Evolutionary conservation across 768 basidiomycete genomes (phyloP).

Genomic region (Plicaturopsis crispa): DNA sequence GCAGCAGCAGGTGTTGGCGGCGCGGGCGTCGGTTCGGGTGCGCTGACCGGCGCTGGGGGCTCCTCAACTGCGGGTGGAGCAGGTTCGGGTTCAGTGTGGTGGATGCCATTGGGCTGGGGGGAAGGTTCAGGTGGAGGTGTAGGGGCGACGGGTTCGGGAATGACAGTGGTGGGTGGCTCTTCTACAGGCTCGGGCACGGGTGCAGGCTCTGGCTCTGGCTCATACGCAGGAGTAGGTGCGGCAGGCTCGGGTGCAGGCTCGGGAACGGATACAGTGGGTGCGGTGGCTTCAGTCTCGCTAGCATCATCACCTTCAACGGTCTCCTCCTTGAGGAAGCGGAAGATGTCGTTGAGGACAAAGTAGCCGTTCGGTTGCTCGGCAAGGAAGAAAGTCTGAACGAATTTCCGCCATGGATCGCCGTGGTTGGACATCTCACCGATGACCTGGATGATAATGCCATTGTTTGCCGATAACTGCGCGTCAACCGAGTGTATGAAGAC

Average conservation of each 20-base stretch:
- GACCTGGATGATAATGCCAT: constrained; percentile 98
- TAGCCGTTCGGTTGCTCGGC: constrained; percentile 99
- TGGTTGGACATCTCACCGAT: constrained; percentile 98
- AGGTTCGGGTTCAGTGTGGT: constrained; percentile 10
- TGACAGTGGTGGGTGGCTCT: constrained; percentile 9
- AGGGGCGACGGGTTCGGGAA: constrained; percentile 19
- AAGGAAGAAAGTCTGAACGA: constrained; percentile 99
- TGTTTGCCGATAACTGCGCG: constrained; percentile 89
- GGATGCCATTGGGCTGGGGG: neutral
- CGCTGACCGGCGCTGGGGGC: constrained; percentile 17
- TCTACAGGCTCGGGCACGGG: constrained; percentile 14
- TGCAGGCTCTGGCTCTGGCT: constrained; percentile 21
- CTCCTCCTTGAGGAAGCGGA: constrained; percentile 98
- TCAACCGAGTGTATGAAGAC: constrained; percentile 99
- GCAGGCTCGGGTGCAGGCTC: constrained; percentile 23
- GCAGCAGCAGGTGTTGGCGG: constrained; percentile 20
- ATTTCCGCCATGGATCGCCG: constrained; percentile 91
- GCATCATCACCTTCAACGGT: constrained; percentile 71
- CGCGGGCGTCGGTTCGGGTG: constrained; percentile 18
- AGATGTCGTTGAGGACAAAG: constrained; percentile 99
- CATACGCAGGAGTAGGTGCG: constrained; percentile 29
- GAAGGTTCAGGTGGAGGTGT: constrained; percentile 18
- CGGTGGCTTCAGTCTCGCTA: constrained; percentile 34
- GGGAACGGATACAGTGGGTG: constrained; percentile 20
- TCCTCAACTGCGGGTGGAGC: constrained; percentile 21